phyloP scores from a whole-genome alignment of 2,329 filamentous ascomycete genomes.

The Penicillium olsonii region DNA sequence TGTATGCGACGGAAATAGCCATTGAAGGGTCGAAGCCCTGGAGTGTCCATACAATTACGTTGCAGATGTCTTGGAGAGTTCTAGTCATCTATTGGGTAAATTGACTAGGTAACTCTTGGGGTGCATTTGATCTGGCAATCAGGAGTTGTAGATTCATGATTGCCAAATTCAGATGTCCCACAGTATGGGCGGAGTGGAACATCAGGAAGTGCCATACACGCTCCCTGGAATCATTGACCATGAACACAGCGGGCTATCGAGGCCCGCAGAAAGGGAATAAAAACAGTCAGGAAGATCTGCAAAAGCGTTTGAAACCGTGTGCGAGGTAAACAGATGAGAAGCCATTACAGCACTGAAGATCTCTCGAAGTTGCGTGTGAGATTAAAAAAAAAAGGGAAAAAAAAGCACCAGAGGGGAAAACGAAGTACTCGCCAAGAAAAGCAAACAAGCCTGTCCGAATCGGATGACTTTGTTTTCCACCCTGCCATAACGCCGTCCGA shows the following conservation, averaged over 20 bases:
- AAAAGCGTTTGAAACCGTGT: constrained; percentile 7
- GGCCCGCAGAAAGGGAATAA: constrained; percentile 2
- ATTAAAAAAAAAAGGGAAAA: constrained; percentile 6
- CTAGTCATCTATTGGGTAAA: constrained; percentile 20
- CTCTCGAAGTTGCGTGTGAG: constrained; percentile 7
- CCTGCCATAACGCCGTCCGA: constrained; percentile 39
- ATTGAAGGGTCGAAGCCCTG: too few species aligned
- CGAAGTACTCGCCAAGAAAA: constrained; percentile 17
- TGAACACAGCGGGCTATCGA: constrained; percentile 7
- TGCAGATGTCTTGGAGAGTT: neutral
- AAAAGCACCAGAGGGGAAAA: constrained; percentile 7
- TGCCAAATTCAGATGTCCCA: neutral
- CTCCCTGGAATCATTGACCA: constrained; percentile 8
- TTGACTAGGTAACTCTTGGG: constrained; percentile 13
- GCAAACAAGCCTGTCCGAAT: constrained; percentile 21
- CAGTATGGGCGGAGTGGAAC: constrained; percentile 2
- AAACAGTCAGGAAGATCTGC: constrained; percentile 6
- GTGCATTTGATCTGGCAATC: constrained; percentile 2
- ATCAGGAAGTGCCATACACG: constrained; percentile 4
- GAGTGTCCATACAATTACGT: neutral
- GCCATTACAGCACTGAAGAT: constrained; percentile 26
- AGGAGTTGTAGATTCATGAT: constrained; percentile 1
- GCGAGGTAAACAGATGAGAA: constrained; percentile 12
- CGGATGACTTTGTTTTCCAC: constrained; percentile 28
- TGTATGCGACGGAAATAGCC: too few species aligned